These are phyloP conservation scores for Calocera cornea DNA, from an alignment of 768 basidiomycete genomes.

Conservation along the genomic window DNA sequence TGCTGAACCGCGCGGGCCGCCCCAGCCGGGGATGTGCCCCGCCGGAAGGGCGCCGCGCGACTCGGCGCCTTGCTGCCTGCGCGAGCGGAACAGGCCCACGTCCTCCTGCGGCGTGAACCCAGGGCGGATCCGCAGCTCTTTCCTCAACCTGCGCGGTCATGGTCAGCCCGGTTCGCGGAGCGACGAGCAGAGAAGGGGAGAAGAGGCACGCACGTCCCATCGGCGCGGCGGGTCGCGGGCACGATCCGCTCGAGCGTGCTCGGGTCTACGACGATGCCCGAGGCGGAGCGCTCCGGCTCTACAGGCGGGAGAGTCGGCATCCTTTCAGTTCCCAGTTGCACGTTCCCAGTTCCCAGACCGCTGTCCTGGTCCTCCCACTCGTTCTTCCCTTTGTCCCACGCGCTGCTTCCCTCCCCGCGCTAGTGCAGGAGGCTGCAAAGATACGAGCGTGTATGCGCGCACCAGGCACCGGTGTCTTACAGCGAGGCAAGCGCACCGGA, in stretches of 20 bases:
- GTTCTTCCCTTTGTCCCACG: no score
- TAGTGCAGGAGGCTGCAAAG: no score
- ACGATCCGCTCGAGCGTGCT: constrained; percentile 77
- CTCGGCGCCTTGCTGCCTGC: constrained; percentile 62
- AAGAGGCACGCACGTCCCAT: constrained; percentile 60
- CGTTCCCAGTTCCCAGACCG: no score
- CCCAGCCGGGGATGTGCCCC: not conserved
- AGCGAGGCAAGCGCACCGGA: no score
- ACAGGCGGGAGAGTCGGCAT: constrained; percentile 55
- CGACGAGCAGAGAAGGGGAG: not conserved
- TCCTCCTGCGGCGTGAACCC: constrained; percentile 95
- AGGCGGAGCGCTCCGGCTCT: constrained; percentile 49
- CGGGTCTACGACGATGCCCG: constrained; percentile 79
- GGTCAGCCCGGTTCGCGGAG: constrained; percentile 5
- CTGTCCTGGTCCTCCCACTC: no score
- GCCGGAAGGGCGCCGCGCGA: constrained; percentile 47
- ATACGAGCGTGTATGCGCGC: no score
- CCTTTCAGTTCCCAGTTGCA: not conserved
- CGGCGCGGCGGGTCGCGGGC: constrained; percentile 64
- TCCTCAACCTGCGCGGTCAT: constrained; percentile 47
- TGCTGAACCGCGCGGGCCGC: constrained; percentile 4
- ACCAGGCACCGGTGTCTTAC: no score
- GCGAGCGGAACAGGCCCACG: constrained; percentile 69
- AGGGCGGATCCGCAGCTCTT: constrained; percentile 77
- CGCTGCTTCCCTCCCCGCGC: no score